These are phyloP conservation scores for Chalciporus piperatus DNA, from an alignment of 768 basidiomycete species.

Conservation along the genomic window DNA sequence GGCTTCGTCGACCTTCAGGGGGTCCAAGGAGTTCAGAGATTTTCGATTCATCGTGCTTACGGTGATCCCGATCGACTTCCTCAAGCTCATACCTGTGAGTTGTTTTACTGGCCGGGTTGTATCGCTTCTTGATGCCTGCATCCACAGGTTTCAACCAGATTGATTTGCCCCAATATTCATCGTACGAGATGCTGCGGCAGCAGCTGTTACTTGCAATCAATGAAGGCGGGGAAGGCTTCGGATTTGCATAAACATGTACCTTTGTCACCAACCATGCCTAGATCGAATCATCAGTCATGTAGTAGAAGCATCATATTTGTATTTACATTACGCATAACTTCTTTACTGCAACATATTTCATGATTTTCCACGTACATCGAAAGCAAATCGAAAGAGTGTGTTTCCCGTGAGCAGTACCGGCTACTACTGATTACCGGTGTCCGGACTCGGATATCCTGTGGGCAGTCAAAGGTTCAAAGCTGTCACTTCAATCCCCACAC, in stretches of 20 bases:
- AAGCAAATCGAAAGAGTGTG: no score
- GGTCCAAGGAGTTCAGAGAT: constrained; percentile 89
- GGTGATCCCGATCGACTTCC: constrained; percentile 81
- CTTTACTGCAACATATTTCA: constrained; percentile 4
- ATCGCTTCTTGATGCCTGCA: constrained; percentile 12
- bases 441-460: no score
- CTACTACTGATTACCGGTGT: no score
- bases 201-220: constrained; percentile 90
- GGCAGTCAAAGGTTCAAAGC: no score
- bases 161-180: constrained; percentile 91
- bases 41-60: constrained; percentile 94
- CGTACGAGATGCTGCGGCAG: constrained; percentile 94
- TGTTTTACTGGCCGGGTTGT: not conserved
- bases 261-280: constrained; percentile 8
- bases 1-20: constrained; percentile 96
- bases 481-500: not conserved
- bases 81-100: constrained; percentile 86
- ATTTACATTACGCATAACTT: constrained; percentile 27
- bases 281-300: constrained; percentile 14
- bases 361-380: no score
- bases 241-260: constrained; percentile 53
- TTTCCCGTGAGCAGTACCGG: no score
- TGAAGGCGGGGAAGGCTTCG: constrained; percentile 95
- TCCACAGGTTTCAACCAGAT: constrained; percentile 86
- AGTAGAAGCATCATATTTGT: constrained; percentile 37